A percentile compares a stretch with the other conserved stretches of the same genome.
phyloP scores from a whole-genome alignment of 352 stramenopile species.

The Globisporangium splendens region DNA sequence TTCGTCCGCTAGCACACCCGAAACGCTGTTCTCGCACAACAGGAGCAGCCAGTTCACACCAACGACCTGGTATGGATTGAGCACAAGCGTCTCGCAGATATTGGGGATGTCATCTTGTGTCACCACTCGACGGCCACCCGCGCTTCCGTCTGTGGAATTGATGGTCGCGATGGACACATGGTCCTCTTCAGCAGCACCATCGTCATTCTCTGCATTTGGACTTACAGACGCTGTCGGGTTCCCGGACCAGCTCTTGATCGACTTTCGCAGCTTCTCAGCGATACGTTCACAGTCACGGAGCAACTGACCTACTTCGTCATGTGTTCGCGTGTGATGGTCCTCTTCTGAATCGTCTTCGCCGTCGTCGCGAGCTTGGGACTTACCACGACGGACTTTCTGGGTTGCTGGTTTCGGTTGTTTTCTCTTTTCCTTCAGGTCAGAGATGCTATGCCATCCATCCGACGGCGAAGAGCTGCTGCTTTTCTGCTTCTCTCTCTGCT shows the following conservation, averaged over 20 bases:
- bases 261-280: conserved; percentile 51
- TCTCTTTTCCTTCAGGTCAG: conserved; percentile 13
- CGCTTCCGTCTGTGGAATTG: conserved; percentile 14
- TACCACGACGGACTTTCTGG: background rate
- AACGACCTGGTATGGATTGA: conserved; percentile 87
- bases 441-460: conserved; percentile 15
- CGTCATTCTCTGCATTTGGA: conserved; percentile 37
- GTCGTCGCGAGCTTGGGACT: conserved; percentile 13
- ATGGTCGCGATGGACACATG: conserved; percentile 67
- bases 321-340: conserved; percentile 46
- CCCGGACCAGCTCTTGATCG: conserved; percentile 59
- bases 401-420: background rate
- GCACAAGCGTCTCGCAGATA: conserved; percentile 59
- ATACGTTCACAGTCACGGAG: conserved; percentile 63
- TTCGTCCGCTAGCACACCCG: conserved; percentile 79
- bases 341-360: conserved; percentile 38
- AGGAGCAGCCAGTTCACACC: conserved; percentile 82
- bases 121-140: conserved; percentile 37
- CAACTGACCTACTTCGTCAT: conserved; percentile 70
- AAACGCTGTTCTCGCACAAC: conserved; percentile 76
- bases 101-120: conserved; percentile 67
- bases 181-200: conserved; percentile 26
- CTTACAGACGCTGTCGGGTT: conserved; percentile 20
- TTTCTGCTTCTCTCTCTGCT: background rate
- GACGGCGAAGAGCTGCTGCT: background rate